These are phyloP conservation scores for Umbelopsis sp. DNA, from an alignment of 192 early-diverging fungal genomes.

Conservation along the genomic window DNA sequence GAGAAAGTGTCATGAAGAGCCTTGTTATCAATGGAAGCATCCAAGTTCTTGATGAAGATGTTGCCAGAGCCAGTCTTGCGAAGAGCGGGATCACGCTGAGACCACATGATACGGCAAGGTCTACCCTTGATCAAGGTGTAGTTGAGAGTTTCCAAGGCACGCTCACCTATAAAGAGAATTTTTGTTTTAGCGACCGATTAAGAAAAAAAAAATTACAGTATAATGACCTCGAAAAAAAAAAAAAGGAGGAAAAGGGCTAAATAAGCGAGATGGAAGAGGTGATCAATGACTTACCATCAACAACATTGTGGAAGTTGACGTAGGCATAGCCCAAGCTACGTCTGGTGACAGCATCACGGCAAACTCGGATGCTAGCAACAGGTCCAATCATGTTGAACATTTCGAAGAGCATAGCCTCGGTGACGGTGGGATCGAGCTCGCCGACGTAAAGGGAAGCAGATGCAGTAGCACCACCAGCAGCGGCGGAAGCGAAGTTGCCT, in stretches of 20 bases:
- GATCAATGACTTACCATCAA: slow-evolving; percentile 51
- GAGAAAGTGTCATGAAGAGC: slow-evolving; percentile 91
- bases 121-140: slow-evolving; percentile 84
- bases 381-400: slow-evolving; percentile 81
- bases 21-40: slow-evolving; percentile 86
- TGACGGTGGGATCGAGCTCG: slow-evolving; percentile 83
- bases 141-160: slow-evolving; percentile 80
- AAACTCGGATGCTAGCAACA: slow-evolving; percentile 86
- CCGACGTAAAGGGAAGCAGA: slow-evolving; percentile 81
- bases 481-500: slow-evolving; percentile 42
- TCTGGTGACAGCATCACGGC: slow-evolving; percentile 87
- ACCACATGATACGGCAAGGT: slow-evolving; percentile 93
- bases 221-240: too few relatives aligned
- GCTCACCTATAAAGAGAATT: slow-evolving; percentile 49
- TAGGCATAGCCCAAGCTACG: slow-evolving; percentile 89
- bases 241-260: background rate
- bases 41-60: slow-evolving; percentile 95
- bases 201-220: slow-evolving; percentile 8
- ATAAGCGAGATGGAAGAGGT: background rate
- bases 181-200: background rate
- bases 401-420: slow-evolving; percentile 84
- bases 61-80: slow-evolving; percentile 78
- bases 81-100: slow-evolving; percentile 83
- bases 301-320: slow-evolving; percentile 82
- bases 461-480: slow-evolving; percentile 36